phyloP scores from a whole-genome alignment of 2,329 filamentous ascomycete species.

The Dactylonectria estremocensis region DNA sequence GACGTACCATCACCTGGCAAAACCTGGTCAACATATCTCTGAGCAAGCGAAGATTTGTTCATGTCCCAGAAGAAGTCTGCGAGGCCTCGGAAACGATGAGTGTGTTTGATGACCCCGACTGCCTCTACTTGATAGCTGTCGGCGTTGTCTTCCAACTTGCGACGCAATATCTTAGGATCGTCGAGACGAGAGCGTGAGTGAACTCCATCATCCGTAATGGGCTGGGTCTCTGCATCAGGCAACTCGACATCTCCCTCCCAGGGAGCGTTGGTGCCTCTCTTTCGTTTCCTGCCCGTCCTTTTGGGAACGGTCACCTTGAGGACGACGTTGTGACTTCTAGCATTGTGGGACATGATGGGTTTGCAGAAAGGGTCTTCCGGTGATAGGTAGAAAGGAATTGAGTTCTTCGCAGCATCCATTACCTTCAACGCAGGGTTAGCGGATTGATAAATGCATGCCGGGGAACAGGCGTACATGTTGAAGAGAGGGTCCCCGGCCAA shows the following conservation, averaged over 20 bases:
- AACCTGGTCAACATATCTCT: constrained; percentile 79
- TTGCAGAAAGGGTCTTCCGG: constrained; percentile 85
- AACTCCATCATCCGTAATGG: constrained; percentile 47
- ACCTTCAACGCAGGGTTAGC: constrained; percentile 55
- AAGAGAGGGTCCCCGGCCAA: constrained; percentile 57
- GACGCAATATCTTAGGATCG: constrained; percentile 69
- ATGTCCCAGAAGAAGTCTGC: constrained; percentile 91
- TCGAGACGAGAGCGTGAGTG: constrained; percentile 65
- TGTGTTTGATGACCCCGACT: constrained; percentile 81
- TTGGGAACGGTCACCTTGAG: constrained; percentile 90
- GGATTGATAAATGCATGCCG: neutral
- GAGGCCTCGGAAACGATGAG: constrained; percentile 89
- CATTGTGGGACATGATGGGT: constrained; percentile 83
- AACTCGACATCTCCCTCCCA: constrained; percentile 66
- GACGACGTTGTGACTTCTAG: constrained; percentile 85
- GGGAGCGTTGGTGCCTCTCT: constrained; percentile 80
- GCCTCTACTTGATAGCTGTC: constrained; percentile 77
- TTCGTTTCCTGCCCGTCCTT: constrained; percentile 88
- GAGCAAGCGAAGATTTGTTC: constrained; percentile 77
- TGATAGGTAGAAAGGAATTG: constrained; percentile 81
- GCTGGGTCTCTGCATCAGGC: constrained; percentile 41
- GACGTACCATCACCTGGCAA: constrained; percentile 78
- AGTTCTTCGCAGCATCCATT: constrained; percentile 64
- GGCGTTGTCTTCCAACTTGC: constrained; percentile 79
- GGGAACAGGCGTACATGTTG: constrained; percentile 53